A percentile compares a stretch with the other conserved stretches of the same genome.
Conservation (phyloP, 1,284 basidiomycete species). For the Leccinum angustisporum region DNA sequence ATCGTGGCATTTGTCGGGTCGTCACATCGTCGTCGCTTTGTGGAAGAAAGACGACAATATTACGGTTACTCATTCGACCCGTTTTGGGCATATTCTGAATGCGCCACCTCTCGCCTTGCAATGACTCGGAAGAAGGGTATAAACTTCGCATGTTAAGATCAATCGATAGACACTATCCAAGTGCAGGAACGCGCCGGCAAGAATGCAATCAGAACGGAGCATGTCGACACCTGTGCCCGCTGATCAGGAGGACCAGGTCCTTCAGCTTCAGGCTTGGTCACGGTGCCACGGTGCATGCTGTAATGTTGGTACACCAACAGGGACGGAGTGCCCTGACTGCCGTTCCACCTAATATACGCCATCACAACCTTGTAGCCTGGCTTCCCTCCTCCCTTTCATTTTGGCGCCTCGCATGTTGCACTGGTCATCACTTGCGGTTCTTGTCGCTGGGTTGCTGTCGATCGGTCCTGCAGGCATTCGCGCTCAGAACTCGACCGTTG, state of each 20-base stretch:
- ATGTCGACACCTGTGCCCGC: background rate
- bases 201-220: background rate
- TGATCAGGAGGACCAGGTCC: background rate
- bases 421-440: constrained; percentile 19
- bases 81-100: no score
- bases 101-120: no score
- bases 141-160: background rate
- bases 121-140: no score
- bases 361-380: no score
- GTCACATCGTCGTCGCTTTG: no score
- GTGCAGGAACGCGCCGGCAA: background rate
- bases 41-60: no score
- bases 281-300: no score
- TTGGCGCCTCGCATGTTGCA: constrained; percentile 10
- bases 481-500: constrained; percentile 23
- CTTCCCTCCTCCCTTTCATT: background rate
- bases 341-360: background rate
- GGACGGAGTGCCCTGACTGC: constrained; percentile 3
- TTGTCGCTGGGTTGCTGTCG: constrained; percentile 19
- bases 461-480: constrained; percentile 10
- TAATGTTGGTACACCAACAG: constrained; percentile 12
- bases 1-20: no score
- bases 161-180: background rate
- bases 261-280: background rate
- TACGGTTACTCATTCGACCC: no score